Conservation (phyloP, 257 asterid species). For the Solanum raphanifolium region DNA sequence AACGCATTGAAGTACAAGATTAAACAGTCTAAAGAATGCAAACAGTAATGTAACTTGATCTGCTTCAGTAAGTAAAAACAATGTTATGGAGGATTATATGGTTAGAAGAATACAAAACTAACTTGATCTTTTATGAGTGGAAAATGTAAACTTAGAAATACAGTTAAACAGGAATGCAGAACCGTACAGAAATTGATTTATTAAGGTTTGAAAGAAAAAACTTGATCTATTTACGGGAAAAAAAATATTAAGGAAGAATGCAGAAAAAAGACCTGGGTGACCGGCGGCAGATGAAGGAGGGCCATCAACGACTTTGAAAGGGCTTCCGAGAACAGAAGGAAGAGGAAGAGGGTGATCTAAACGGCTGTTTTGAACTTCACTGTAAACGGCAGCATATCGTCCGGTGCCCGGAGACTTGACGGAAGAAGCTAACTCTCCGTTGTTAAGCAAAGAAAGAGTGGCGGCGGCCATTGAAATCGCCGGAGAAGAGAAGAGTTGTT, state of each 20-base stretch:
- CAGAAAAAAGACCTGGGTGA: slow-evolving; percentile 53
- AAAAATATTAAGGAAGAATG: neutral
- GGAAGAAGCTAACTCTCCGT: slow-evolving; percentile 22
- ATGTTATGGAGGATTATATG: no score
- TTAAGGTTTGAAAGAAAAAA: neutral
- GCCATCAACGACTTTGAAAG: slow-evolving; percentile 75
- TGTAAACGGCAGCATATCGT: slow-evolving; percentile 54
- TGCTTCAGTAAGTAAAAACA: neutral
- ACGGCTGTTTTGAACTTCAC: slow-evolving; percentile 91
- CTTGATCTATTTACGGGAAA: neutral
- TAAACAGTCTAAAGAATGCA: neutral
- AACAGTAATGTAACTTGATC: neutral
- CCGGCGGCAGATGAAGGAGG: slow-evolving; percentile 97
- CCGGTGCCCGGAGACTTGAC: slow-evolving; percentile 26
- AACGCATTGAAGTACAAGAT: neutral
- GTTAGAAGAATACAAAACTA: neutral
- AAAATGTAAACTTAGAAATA: neutral
- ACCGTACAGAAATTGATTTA: neutral
- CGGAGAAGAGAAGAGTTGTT: neutral
- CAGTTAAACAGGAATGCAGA: neutral
- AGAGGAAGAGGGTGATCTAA: slow-evolving; percentile 76
- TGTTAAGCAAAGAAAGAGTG: slow-evolving; percentile 18
- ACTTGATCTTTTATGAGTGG: neutral
- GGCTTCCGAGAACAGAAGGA: slow-evolving; percentile 59
- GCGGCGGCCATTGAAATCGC: slow-evolving; percentile 28